Percentiles rank a stretch among this genome's conserved stretches.
Conservation (phyloP, 108 stramenopile species). For the Stephanodiscus minutulus region DNA sequence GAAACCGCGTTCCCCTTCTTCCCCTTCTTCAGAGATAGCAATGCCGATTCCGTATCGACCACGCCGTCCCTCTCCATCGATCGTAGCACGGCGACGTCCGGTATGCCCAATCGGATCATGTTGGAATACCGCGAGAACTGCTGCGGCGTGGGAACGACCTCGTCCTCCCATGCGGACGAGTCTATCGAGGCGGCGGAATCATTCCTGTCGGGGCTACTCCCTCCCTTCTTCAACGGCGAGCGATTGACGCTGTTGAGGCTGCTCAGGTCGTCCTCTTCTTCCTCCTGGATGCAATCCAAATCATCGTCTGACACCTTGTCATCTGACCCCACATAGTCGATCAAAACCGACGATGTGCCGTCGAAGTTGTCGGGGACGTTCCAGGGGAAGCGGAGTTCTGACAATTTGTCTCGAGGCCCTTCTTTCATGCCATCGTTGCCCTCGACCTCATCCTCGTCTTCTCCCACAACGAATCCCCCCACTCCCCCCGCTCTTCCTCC, state of each 20-base stretch:
- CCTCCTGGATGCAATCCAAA: background rate
- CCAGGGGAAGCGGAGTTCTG: too few relatives aligned
- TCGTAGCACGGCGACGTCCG: slow-evolving; percentile 35
- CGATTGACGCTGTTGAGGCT: background rate
- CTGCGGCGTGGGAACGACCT: slow-evolving; percentile 14
- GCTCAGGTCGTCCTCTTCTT: background rate
- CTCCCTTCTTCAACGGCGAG: background rate
- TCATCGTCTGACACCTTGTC: too few relatives aligned
- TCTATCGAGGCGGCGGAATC: slow-evolving; percentile 9
- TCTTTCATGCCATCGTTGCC: background rate
- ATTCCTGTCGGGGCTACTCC: background rate
- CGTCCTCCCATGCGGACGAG: slow-evolving; percentile 11
- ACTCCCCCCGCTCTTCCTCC: background rate
- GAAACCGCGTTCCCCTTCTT: slow-evolving; percentile 7
- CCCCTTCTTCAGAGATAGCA: slow-evolving; percentile 21
- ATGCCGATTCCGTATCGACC: background rate
- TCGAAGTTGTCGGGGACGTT: too few relatives aligned
- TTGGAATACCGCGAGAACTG: slow-evolving; percentile 41
- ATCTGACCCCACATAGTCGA: too few relatives aligned
- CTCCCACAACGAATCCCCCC: background rate
- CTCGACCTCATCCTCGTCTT: background rate
- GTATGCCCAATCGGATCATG: slow-evolving; percentile 46
- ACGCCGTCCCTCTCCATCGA: slow-evolving; percentile 51
- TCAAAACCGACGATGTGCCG: background rate
- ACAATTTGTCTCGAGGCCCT: background rate